Base-by-base conservation (phyloP, 495 filamentous ascomycete genomes). In the Penicillium goetzii region DNA sequence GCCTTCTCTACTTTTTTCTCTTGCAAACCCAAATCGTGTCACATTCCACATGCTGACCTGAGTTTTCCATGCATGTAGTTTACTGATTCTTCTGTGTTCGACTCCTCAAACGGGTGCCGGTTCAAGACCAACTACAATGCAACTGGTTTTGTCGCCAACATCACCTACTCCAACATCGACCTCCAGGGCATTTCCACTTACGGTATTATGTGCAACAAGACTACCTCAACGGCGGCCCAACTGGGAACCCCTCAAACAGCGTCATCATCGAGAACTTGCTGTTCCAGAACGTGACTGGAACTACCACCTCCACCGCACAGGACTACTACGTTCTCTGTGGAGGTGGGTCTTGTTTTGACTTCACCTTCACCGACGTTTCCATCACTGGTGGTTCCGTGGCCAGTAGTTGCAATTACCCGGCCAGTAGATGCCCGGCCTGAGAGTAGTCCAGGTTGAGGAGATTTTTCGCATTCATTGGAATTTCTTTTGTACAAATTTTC, bases 141-240 rank as follows among this genome's bases (percentile, higher is more conserved):
- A 1, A 88, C 84, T 51, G 87, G 87, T 26, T 68, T 74, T 21
- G 84, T 89, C 58, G 68, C 67, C 38, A 81, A 78, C 61, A 74
- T 90, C 40, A 87, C 84, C 0, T 90, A 86, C 78, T 73, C 68
- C 23, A 79, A 82, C 62, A 88, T 89, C 72, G 79, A 74, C 6
- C 78, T 89, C 3, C 78, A 76, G 43, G 71, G 73, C 33, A 88
- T 88, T 70, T 75, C 80, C 38, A 81, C 82, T 23, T 86, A 89
- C 67, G 88, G 86, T 59, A 84, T 90, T 56, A 88, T 58, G 84
- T 90, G 47, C 75, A 90, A 73, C 88, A 90, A 71, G 86, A 89
- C 71, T 90, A 89, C 63, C 71, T 84, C 73, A 87, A 87, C 64
- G 87, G 86, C 25, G 75, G 74, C 60, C 85, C 81, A 4, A 87